Evolutionary conservation across 768 basidiomycete genomes (phyloP).

Genomic region (Agaricus subrufescens): DNA sequence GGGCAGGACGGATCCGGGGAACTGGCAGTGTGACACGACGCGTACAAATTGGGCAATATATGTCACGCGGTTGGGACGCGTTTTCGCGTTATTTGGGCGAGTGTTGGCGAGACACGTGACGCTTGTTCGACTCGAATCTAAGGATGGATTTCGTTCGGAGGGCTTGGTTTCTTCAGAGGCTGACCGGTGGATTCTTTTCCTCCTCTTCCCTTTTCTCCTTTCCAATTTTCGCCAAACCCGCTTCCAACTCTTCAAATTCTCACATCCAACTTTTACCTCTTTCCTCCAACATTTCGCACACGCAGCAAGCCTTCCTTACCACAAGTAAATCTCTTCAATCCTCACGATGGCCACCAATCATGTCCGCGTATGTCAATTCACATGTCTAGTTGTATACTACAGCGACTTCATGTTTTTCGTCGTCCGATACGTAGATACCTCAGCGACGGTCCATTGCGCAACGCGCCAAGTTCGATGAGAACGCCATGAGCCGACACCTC

Average conservation of each 20-base stretch:
- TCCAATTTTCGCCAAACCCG: slow-evolving; percentile 18
- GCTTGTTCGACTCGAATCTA: slow-evolving; percentile 23
- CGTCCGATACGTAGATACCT: slow-evolving; percentile 42
- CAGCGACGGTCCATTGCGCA: slow-evolving; percentile 64
- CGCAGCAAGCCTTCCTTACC: slow-evolving; percentile 7
- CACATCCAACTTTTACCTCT: slow-evolving; percentile 16
- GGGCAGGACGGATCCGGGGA: background rate
- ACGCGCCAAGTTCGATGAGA: slow-evolving; percentile 74
- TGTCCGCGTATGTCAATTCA: slow-evolving; percentile 44
- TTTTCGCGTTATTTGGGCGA: background rate
- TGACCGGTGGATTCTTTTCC: slow-evolving; percentile 30
- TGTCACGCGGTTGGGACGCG: background rate
- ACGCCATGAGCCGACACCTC: slow-evolving; percentile 62
- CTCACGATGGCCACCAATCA: slow-evolving; percentile 58
- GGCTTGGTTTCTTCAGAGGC: slow-evolving; percentile 30
- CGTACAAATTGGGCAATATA: too few species aligned
- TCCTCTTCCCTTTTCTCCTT: slow-evolving; percentile 22
- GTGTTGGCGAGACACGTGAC: slow-evolving; percentile 2
- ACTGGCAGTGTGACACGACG: background rate
- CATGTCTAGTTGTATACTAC: slow-evolving; percentile 5
- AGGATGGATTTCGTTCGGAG: slow-evolving; percentile 25
- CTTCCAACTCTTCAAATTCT: slow-evolving; percentile 22
- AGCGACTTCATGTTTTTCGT: slow-evolving; percentile 2
- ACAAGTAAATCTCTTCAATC: slow-evolving; percentile 7
- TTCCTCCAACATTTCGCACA: slow-evolving; percentile 21